Conservation (phyloP, 2,329 filamentous ascomycete genomes). For the Aaosphaeria arxii region DNA sequence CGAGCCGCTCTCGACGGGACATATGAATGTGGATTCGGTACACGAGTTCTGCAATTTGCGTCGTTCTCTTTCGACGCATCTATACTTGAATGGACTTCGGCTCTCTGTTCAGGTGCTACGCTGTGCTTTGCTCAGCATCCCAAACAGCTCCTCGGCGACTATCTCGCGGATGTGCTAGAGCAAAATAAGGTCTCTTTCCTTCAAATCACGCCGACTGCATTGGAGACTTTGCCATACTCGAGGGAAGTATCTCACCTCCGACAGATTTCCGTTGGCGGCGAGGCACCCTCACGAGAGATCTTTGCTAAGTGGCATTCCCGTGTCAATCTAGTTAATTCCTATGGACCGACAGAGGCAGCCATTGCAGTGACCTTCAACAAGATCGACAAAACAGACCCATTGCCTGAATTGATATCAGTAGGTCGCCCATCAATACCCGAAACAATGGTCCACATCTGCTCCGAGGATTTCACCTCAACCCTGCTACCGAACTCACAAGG, state of each 20-base stretch:
- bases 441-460: no score
- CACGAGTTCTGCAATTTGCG: conserved; percentile 45
- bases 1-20: conserved; percentile 3
- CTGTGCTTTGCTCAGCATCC: conserved; percentile 57
- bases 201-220: conserved; percentile 50
- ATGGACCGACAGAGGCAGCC: conserved; percentile 6
- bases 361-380: conserved; percentile 2
- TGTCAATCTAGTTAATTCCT: conserved; percentile 3
- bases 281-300: conserved; percentile 21
- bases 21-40: not conserved
- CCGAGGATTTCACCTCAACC: no score
- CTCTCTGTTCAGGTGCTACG: conserved; percentile 51
- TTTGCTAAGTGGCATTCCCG: conserved; percentile 4
- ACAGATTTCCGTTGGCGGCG: conserved; percentile 40
- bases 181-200: conserved; percentile 55
- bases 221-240: conserved; percentile 38
- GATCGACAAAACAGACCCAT: no score
- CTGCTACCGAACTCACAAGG: no score
- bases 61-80: conserved; percentile 57
- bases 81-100: conserved; percentile 54
- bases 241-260: conserved; percentile 18
- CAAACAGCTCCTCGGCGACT: conserved; percentile 49
- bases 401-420: no score
- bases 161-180: conserved; percentile 50
- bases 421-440: no score